Conservation (phyloP, 371 early-diverging fungal genomes). For the Haplosporangium sp. region DNA sequence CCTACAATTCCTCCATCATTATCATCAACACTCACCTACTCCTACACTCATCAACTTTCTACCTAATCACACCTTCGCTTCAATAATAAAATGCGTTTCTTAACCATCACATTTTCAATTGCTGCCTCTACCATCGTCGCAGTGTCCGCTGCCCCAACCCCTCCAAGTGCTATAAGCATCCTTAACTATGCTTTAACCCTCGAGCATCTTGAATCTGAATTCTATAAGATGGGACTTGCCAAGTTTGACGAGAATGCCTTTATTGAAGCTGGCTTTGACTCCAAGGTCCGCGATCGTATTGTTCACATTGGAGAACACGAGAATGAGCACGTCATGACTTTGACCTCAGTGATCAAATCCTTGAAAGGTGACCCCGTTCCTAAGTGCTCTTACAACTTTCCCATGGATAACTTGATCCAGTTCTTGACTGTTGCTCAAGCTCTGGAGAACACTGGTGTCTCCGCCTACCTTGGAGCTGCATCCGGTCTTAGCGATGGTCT, state of each 20-base stretch:
- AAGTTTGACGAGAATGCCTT: constrained; percentile 54
- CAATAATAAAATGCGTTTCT: constrained; percentile 20
- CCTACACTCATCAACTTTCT: not conserved
- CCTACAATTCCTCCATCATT: not conserved
- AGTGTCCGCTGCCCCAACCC: not conserved
- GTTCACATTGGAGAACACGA: constrained; percentile 55
- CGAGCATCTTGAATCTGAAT: constrained; percentile 31
- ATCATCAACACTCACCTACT: not conserved
- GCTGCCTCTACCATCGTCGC: not conserved
- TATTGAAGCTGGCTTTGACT: constrained; percentile 46
- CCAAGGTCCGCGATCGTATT: constrained; percentile 46
- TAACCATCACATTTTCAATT: constrained; percentile 7
- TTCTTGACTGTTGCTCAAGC: constrained; percentile 58
- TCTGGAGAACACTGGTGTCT: constrained; percentile 62
- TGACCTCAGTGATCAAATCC: constrained; percentile 42
- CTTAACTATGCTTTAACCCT: constrained; percentile 38
- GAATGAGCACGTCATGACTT: constrained; percentile 51
- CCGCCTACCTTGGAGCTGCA: constrained; percentile 60
- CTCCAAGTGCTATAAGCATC: not conserved
- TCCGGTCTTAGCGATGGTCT: constrained; percentile 14
- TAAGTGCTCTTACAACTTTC: constrained; percentile 60
- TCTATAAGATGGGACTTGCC: constrained; percentile 53
- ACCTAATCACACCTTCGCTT: constrained; percentile 2
- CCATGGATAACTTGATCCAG: constrained; percentile 42
- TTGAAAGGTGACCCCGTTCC: constrained; percentile 49